Conservation (phyloP, 1,139 yeast genomes). For the Maudiozyma humilis region DNA sequence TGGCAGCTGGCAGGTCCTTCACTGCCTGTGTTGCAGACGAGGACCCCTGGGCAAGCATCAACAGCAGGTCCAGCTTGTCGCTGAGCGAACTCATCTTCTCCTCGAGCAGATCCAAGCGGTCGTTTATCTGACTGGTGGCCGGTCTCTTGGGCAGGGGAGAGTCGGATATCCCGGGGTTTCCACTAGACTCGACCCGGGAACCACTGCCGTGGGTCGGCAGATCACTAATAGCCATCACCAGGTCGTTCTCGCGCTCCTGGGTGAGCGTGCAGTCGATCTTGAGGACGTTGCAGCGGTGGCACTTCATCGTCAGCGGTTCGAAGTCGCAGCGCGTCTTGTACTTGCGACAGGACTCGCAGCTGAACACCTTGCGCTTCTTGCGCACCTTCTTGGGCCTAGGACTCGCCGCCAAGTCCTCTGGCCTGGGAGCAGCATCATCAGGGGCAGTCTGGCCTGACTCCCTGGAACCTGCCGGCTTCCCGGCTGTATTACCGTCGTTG, state of each 20-base stretch:
- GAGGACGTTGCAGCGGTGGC: conserved; percentile 43
- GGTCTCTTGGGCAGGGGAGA: conserved; percentile 1
- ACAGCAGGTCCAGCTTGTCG: conserved; percentile 29
- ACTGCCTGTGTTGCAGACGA: conserved; percentile 6
- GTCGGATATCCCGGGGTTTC: not conserved
- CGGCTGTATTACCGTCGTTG: too few relatives aligned
- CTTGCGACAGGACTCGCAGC: conserved; percentile 45
- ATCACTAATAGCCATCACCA: conserved; percentile 9
- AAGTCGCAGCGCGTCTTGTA: conserved; percentile 48
- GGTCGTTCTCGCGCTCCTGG: conserved; percentile 18
- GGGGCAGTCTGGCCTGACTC: not conserved
- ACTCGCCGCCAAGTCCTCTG: not conserved
- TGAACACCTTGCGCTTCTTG: conserved; percentile 39
- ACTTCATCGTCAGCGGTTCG: conserved; percentile 35
- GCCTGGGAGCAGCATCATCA: not conserved
- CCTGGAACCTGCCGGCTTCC: too few relatives aligned
- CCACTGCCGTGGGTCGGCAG: too few relatives aligned
- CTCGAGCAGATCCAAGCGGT: conserved; percentile 20
- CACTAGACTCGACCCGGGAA: not conserved
- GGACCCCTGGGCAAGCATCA: conserved; percentile 24
- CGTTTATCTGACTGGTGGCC: conserved; percentile 7
- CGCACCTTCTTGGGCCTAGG: conserved; percentile 19
- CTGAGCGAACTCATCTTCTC: conserved; percentile 15
- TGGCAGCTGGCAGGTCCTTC: not conserved
- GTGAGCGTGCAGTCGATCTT: conserved; percentile 41